Evolutionary conservation across 2,329 filamentous ascomycete species (phyloP).

Genomic region (Diaporthe sp.): DNA sequence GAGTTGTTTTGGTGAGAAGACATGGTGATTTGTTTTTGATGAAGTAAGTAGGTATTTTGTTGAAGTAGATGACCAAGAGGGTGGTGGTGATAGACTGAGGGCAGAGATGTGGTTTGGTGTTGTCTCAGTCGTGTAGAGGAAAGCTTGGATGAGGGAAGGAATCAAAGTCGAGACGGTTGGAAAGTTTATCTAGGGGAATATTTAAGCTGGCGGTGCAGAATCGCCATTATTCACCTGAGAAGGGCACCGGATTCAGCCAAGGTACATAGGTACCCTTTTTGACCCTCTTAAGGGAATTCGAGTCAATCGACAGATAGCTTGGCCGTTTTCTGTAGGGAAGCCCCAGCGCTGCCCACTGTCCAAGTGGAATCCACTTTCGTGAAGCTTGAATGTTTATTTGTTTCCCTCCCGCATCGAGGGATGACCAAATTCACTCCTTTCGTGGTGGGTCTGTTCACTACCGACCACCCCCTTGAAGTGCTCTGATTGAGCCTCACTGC

Average conservation of each 20-base stretch:
- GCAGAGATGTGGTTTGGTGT: neutral
- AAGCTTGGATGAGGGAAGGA: neutral
- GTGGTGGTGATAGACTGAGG: too few relatives aligned
- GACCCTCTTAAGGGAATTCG: neutral
- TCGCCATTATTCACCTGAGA: neutral
- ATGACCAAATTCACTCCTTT: neutral
- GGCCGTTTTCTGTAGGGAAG: too few relatives aligned
- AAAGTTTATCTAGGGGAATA: too few relatives aligned
- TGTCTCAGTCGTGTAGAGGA: neutral
- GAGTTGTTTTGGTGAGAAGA: neutral
- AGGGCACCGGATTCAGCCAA: too few relatives aligned
- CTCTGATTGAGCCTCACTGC: conserved; percentile 27
- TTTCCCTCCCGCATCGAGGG: neutral
- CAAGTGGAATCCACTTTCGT: neutral
- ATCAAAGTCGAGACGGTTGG: neutral
- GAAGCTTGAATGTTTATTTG: neutral
- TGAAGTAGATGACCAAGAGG: neutral
- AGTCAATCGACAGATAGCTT: neutral
- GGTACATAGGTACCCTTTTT: neutral
- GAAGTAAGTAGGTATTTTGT: neutral
- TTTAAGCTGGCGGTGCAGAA: neutral
- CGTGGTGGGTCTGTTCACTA: neutral
- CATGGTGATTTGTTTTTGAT: neutral
- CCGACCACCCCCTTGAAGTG: conserved; percentile 22
- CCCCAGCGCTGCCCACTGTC: too few relatives aligned